Conservation (phyloP, 768 basidiomycete species). For the Trametes maxima region DNA sequence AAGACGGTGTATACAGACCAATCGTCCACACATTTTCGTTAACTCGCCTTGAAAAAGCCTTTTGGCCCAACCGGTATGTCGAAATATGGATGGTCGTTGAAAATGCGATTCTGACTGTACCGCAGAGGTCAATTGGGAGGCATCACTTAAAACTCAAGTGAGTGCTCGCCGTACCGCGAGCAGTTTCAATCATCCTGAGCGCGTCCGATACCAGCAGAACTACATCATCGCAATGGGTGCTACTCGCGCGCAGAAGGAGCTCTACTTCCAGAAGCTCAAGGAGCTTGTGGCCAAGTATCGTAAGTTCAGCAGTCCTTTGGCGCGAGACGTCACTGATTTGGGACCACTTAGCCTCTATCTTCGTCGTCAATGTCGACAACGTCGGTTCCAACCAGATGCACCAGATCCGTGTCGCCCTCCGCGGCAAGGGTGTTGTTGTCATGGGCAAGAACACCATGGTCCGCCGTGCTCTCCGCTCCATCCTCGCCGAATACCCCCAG, state of each 20-base stretch:
- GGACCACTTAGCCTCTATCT: slow-evolving; percentile 80
- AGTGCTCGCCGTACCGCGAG: slow-evolving; percentile 5
- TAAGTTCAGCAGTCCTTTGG: slow-evolving; percentile 43
- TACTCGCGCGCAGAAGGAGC: slow-evolving; percentile 83
- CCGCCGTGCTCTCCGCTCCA: slow-evolving; percentile 91
- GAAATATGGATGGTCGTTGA: neutral
- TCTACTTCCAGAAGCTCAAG: slow-evolving; percentile 93
- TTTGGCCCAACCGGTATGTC: slow-evolving; percentile 78
- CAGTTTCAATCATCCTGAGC: slow-evolving; percentile 1
- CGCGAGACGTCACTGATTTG: neutral
- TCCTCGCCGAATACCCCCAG: slow-evolving; percentile 88
- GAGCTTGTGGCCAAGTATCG: slow-evolving; percentile 88
- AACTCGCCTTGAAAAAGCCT: slow-evolving; percentile 91
- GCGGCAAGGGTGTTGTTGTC: slow-evolving; percentile 93
- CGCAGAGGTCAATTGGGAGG: slow-evolving; percentile 94
- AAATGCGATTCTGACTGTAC: slow-evolving; percentile 17
- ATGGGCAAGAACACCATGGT: slow-evolving; percentile 99
- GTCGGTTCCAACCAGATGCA: slow-evolving; percentile 99
- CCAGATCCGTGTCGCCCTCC: slow-evolving; percentile 93
- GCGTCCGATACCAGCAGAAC: slow-evolving; percentile 4
- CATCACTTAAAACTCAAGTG: slow-evolving; percentile 37
- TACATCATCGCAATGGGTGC: slow-evolving; percentile 75
- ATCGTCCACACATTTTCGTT: slow-evolving; percentile 24
- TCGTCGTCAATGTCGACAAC: slow-evolving; percentile 99
- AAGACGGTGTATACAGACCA: slow-evolving; percentile 1